Percentiles rank a stretch among this genome's conserved stretches.
phyloP scores from a whole-genome alignment of 1,139 yeast genomes.

The Yamadazyma jaroonii region DNA sequence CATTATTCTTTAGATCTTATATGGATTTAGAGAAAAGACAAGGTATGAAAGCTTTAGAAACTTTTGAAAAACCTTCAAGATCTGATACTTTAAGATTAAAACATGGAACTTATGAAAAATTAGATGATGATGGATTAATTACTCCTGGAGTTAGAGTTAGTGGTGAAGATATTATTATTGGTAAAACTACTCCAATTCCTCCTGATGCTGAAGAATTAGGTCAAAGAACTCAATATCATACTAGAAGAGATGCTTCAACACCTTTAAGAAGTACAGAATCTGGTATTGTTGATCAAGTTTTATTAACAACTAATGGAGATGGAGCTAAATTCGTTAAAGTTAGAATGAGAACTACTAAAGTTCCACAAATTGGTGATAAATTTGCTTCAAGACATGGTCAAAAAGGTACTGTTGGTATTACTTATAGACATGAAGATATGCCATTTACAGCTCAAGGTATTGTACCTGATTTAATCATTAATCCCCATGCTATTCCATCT shows the following conservation, averaged over 20 bases:
- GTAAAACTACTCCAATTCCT: constrained; percentile 97
- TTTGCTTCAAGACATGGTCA: constrained; percentile 99
- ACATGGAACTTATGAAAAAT: constrained; percentile 96
- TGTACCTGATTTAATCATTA: constrained; percentile 94
- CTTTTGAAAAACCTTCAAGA: constrained; percentile 93
- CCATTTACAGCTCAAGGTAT: constrained; percentile 96
- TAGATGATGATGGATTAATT: constrained; percentile 96
- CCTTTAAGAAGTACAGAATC: constrained; percentile 95
- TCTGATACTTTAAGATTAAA: constrained; percentile 92
- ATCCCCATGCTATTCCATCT: constrained; percentile 99
- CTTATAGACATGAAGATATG: constrained; percentile 98
- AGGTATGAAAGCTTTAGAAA: constrained; percentile 97
- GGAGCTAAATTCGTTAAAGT: constrained; percentile 97
- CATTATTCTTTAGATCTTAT: constrained; percentile 92
- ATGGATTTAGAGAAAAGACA: constrained; percentile 98
- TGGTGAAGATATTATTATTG: constrained; percentile 97
- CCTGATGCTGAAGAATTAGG: constrained; percentile 98
- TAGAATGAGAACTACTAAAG: constrained; percentile 96
- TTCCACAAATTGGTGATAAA: constrained; percentile 98
- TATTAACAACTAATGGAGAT: constrained; percentile 95
- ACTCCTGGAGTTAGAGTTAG: constrained; percentile 98
- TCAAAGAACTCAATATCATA: constrained; percentile 96
- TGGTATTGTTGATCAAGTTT: constrained; percentile 97
- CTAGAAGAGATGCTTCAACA: constrained; percentile 97
- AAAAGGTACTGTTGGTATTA: constrained; percentile 99